Evolutionary conservation across 164 flowering plant genomes (phyloP).

Genomic region (Nymphaea thermarum): DNA sequence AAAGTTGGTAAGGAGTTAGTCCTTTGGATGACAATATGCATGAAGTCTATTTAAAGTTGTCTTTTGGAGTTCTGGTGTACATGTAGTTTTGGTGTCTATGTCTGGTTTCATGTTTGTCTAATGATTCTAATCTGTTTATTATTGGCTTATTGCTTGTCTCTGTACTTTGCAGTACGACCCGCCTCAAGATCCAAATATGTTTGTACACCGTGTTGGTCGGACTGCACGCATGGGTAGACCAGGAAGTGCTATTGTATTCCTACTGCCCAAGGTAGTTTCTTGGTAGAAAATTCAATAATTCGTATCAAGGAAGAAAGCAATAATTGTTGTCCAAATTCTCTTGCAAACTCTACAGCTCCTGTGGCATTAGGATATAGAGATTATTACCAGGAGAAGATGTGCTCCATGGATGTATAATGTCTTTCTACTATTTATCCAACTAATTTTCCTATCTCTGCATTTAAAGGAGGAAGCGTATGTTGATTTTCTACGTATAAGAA

Average conservation of each 20-base stretch:
- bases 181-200: conserved; percentile 89
- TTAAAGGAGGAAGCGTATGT: conserved; percentile 87
- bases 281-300: not conserved
- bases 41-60: not conserved
- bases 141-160: no score
- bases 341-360: not conserved
- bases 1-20: no score
- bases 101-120: not conserved
- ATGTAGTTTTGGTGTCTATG: not conserved
- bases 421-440: not conserved
- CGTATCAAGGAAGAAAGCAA: not conserved
- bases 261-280: conserved; percentile 66
- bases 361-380: not conserved
- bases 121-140: not conserved
- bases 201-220: conserved; percentile 90
- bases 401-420: no score
- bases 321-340: not conserved
- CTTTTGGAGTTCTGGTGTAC: not conserved
- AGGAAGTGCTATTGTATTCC: conserved; percentile 72
- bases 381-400: not conserved
- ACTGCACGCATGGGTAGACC: conserved; percentile 88
- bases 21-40: not conserved
- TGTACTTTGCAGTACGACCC: conserved; percentile 77
- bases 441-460: conserved; percentile 1
- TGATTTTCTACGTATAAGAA: conserved; percentile 59